Conservation (phyloP, 306 rosid species). For the Begonia loranthoides region DNA sequence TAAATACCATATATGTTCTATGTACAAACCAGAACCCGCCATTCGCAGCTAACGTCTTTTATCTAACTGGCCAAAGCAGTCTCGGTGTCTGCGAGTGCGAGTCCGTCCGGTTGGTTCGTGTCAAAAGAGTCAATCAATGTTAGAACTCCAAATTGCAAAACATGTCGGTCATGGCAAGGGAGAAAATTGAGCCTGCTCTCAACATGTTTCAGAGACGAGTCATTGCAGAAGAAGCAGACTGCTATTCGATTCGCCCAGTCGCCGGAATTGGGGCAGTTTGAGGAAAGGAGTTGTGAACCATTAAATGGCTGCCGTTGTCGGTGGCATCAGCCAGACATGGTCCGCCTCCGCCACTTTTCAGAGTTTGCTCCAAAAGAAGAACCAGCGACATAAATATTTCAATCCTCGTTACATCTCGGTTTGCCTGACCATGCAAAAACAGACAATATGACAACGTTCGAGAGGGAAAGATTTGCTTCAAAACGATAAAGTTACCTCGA, state of each 20-base stretch:
- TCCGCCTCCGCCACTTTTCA: slow-evolving; percentile 31
- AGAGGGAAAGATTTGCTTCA: not conserved
- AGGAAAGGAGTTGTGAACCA: slow-evolving; percentile 46
- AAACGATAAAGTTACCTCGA: not conserved
- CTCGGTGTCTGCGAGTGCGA: no score
- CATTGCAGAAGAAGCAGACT: slow-evolving; percentile 17
- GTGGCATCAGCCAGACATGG: slow-evolving; percentile 27
- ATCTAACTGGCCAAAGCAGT: no score
- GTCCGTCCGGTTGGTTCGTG: no score
- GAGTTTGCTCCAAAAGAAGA: slow-evolving; percentile 75
- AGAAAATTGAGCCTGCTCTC: slow-evolving; percentile 39
- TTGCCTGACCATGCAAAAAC: slow-evolving; percentile 49
- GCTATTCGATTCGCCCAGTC: slow-evolving; percentile 55
- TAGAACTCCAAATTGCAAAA: not conserved
- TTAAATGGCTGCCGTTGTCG: slow-evolving; percentile 29
- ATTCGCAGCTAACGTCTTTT: no score
- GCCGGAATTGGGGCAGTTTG: slow-evolving; percentile 55
- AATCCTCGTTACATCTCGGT: slow-evolving; percentile 85
- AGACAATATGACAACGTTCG: no score
- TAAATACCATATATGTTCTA: no score
- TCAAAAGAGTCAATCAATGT: no score
- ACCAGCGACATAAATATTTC: slow-evolving; percentile 91
- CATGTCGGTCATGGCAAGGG: slow-evolving; percentile 76
- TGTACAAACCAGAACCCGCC: no score
- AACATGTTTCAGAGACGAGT: slow-evolving; percentile 37